These are phyloP conservation scores for Curvularia lunata DNA, from an alignment of 2,329 filamentous ascomycete species.

Conservation along the genomic window DNA sequence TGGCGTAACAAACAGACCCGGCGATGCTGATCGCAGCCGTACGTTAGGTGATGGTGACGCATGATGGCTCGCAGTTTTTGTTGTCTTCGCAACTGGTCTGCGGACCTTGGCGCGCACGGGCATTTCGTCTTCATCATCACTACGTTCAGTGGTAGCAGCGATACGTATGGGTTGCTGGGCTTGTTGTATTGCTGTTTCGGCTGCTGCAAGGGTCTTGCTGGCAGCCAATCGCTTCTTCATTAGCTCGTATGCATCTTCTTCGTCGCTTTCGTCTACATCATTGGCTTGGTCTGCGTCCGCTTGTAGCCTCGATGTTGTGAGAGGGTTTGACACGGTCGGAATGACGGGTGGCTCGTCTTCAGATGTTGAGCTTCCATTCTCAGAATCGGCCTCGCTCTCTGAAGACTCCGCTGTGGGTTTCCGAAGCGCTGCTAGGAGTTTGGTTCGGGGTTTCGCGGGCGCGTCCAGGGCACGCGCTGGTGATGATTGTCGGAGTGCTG, in stretches of 20 bases:
- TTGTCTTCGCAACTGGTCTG: conserved; percentile 15
- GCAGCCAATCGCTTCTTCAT: conserved; percentile 55
- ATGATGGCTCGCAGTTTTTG: conserved; percentile 22
- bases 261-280: conserved; percentile 39
- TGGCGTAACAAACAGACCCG: conserved; percentile 66
- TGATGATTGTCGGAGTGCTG: neutral
- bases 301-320: conserved; percentile 1
- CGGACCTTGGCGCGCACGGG: conserved; percentile 33
- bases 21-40: conserved; percentile 51
- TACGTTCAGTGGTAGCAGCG: conserved; percentile 21
- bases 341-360: conserved; percentile 40
- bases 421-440: conserved; percentile 32
- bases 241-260: conserved; percentile 54
- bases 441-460: conserved; percentile 27
- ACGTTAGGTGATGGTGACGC: conserved; percentile 25
- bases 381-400: conserved; percentile 52
- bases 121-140: conserved; percentile 40
- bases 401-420: conserved; percentile 34
- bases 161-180: conserved; percentile 9
- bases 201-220: conserved; percentile 24
- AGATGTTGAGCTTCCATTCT: conserved; percentile 35
- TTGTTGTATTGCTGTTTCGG: conserved; percentile 8
- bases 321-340: conserved; percentile 41
- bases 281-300: conserved; percentile 12
- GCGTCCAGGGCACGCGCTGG: conserved; percentile 20